These are phyloP conservation scores for Tetrahymena elliotti DNA, from an alignment of 73 alveolate species.

Conservation along the genomic window DNA sequence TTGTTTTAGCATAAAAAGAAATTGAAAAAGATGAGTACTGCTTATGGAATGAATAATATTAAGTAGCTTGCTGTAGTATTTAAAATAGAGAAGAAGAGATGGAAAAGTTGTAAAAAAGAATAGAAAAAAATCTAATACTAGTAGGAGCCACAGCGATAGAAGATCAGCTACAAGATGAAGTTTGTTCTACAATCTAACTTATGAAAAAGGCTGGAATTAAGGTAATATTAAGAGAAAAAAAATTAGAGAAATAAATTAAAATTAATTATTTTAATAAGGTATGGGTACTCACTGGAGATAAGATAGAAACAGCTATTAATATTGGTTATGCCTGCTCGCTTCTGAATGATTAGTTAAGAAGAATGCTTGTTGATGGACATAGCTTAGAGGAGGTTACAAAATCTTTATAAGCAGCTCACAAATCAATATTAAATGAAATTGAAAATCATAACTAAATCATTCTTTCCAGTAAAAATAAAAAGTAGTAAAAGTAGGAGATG, in stretches of 20 bases:
- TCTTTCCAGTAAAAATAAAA: neutral
- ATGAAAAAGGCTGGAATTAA: constrained; percentile 42
- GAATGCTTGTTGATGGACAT: constrained; percentile 28
- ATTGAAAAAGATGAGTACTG: constrained; percentile 54
- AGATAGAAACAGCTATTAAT: constrained; percentile 58
- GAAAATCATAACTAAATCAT: neutral
- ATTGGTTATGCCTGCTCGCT: constrained; percentile 47
- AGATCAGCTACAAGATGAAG: constrained; percentile 60
- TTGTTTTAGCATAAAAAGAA: constrained; percentile 64
- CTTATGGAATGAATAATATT: constrained; percentile 45
- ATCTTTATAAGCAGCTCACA: neutral
- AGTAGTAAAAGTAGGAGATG: neutral
- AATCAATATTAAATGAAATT: neutral
- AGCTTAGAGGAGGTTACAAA: constrained; percentile 40
- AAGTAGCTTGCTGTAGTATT: constrained; percentile 20
- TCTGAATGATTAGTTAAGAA: constrained; percentile 29
- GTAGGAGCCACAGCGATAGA: constrained; percentile 76
- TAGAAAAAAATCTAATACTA: constrained; percentile 48
- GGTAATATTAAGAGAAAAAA: neutral
- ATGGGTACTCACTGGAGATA: constrained; percentile 68
- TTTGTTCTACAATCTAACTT: constrained; percentile 46
- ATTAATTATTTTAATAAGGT: neutral
- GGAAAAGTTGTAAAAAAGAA: constrained; percentile 15
- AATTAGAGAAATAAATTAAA: neutral
- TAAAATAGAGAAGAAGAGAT: constrained; percentile 59